Base-by-base conservation (phyloP, 1,139 yeast species). In the Meyerozyma elateridarum region DNA sequence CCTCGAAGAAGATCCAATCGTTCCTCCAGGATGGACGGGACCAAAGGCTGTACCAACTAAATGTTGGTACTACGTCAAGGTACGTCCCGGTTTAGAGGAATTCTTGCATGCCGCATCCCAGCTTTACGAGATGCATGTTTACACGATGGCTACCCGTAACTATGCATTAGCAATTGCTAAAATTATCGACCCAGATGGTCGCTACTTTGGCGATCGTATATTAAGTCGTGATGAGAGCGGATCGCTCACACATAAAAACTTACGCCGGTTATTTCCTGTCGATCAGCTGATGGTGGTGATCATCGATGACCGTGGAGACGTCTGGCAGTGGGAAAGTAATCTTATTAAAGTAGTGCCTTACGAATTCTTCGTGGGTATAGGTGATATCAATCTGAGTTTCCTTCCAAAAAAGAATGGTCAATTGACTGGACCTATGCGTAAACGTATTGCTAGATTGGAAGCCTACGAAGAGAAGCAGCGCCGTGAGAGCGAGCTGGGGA, bases 111-210 rank as follows among this genome's bases (percentile, higher is more conserved):
- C 66, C 32, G 73, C 87, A 41, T 66, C 81, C 5, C 59, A 78
- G 29, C 59, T 73, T 33, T 91, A 84, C 53, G 98, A 91, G 59
- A 66, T 91, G 71, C 98, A 91, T 56, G 87, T 91, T 27, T 91
- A 91, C 56, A 91, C 99, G 6, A 91, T 91, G 99, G 98, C 98
- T n/a, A 93, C 98, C 3, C 67, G 95, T 41, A 81, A 91, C 26
- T 91, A 91, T 59, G 99, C 99, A 0, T 70, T 79, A 32, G 85
- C 91, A 13, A 85, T 93, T 41, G 95, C 97, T 19, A 76, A 78
- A 36, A 82, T 93, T 24, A 88, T 93, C 33, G 99, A 91, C 49
- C 98, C 98, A 0, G 78, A 75, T 14, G 95, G 93, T 1, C 66
- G 68, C 35, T 82, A 79, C 51, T 91, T 91, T 61, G 96, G 94